phyloP scores from a whole-genome alignment of 495 filamentous ascomycete genomes.

The Tetracladium setigerum region DNA sequence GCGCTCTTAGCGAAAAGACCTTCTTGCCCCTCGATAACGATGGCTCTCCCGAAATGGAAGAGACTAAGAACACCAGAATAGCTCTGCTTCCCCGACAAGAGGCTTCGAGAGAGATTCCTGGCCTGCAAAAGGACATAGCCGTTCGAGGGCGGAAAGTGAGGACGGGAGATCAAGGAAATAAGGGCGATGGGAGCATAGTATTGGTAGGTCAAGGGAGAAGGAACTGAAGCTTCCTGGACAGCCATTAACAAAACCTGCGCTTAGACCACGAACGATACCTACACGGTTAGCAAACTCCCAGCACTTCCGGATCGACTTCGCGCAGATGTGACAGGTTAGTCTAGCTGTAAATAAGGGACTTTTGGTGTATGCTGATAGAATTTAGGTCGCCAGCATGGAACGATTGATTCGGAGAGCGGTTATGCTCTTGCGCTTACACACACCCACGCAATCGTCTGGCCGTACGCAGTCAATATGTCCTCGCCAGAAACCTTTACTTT shows the following conservation, averaged over 20 bases:
- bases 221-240: neutral
- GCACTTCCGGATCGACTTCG: constrained; percentile 69
- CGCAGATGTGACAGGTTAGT: constrained; percentile 50
- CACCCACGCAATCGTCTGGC: constrained; percentile 79
- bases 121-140: constrained; percentile 42
- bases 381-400: constrained; percentile 50
- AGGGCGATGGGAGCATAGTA: constrained; percentile 53
- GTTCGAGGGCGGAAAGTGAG: constrained; percentile 54
- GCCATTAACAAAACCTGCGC: constrained; percentile 3
- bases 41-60: constrained; percentile 35
- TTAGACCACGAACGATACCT: constrained; percentile 81
- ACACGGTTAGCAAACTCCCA: constrained; percentile 77
- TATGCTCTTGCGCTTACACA: constrained; percentile 76
- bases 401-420: constrained; percentile 54
- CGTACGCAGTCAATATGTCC: constrained; percentile 59
- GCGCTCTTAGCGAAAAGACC: constrained; percentile 49
- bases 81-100: constrained; percentile 35
- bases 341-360: neutral
- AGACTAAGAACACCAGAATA: constrained; percentile 38
- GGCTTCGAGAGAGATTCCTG: constrained; percentile 32
- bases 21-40: constrained; percentile 32
- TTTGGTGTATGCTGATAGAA: constrained; percentile 12
- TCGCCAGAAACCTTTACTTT: constrained; percentile 68
- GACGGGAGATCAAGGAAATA: constrained; percentile 42
- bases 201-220: constrained; percentile 43